A percentile compares a stretch with the other conserved stretches of the same genome.
phyloP scores from a whole-genome alignment of 495 filamentous ascomycete genomes.

The Schizothecium vesticola region DNA sequence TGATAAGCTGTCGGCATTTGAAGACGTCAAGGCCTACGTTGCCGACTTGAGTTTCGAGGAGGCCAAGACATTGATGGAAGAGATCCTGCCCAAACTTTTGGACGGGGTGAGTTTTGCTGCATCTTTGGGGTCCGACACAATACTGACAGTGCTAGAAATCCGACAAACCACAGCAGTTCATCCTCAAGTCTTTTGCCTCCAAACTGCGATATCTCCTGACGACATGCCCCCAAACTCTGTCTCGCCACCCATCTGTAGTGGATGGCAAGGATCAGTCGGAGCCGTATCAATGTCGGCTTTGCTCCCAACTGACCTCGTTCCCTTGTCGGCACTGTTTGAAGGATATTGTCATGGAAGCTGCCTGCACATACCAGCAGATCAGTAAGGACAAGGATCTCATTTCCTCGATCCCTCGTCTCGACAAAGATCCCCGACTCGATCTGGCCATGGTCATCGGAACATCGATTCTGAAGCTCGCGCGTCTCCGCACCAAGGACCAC shows the following conservation, averaged over 20 bases:
- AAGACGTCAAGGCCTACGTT: constrained; percentile 32
- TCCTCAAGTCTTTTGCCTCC: constrained; percentile 22
- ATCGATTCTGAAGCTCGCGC: constrained; percentile 43
- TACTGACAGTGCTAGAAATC: constrained; percentile 12
- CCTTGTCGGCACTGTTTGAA: constrained; percentile 33
- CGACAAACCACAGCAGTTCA: constrained; percentile 14
- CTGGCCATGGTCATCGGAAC: constrained; percentile 39
- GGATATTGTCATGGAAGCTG: constrained; percentile 25
- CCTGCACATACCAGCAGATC: constrained; percentile 27
- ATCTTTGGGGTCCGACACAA: background rate
- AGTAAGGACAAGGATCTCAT: constrained; percentile 21
- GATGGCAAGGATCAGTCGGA: constrained; percentile 20
- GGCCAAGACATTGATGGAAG: constrained; percentile 23
- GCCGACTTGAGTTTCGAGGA: constrained; percentile 27
- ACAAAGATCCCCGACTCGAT: constrained; percentile 41
- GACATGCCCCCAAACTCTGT: constrained; percentile 30
- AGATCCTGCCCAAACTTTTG: constrained; percentile 23
- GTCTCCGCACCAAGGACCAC: constrained; percentile 16
- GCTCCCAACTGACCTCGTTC: constrained; percentile 14
- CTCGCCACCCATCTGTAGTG: constrained; percentile 17
- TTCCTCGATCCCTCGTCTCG: constrained; percentile 21
- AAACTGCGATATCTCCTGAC: constrained; percentile 30
- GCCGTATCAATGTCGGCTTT: constrained; percentile 28
- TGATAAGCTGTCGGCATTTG: constrained; percentile 28
- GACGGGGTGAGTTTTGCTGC: constrained; percentile 17